Conservation (phyloP, 1,139 yeast species). For the Taphrina wiesneri region DNA sequence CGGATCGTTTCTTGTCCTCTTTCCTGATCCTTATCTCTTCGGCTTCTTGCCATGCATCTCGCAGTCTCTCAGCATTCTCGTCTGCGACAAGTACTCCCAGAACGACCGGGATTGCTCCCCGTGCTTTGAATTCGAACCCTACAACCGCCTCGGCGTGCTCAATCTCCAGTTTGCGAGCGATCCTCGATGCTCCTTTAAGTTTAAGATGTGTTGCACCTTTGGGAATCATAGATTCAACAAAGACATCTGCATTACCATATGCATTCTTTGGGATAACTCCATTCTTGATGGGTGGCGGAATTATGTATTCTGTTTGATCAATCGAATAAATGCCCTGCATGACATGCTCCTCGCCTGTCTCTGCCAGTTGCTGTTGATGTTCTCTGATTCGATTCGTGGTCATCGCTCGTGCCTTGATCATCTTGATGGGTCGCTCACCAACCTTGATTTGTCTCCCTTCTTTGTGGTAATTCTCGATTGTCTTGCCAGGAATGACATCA, state of each 20-base stretch:
- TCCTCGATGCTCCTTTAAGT: conserved; percentile 46
- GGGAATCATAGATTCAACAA: conserved; percentile 78
- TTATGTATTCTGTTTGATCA: conserved; percentile 70
- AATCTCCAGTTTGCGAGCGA: conserved; percentile 67
- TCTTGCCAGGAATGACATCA: conserved; percentile 62
- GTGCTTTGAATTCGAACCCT: conserved; percentile 67
- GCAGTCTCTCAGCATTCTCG: conserved; percentile 68
- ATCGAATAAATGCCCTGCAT: conserved; percentile 62
- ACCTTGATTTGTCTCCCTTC: conserved; percentile 68
- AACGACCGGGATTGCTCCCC: conserved; percentile 60
- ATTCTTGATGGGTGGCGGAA: conserved; percentile 64
- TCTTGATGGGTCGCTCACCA: conserved; percentile 67
- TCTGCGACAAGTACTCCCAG: conserved; percentile 76
- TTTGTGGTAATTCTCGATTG: conserved; percentile 85
- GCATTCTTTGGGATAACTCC: conserved; percentile 74
- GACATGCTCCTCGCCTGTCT: conserved; percentile 55
- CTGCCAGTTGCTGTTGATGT: conserved; percentile 50
- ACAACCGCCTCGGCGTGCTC: conserved; percentile 87
- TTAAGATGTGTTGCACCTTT: conserved; percentile 65
- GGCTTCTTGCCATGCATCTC: conserved; percentile 57
- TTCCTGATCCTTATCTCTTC: conserved; percentile 57
- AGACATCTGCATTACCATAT: conserved; percentile 80
- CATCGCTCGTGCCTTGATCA: conserved; percentile 43
- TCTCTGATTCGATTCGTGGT: conserved; percentile 42
- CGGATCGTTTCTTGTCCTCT: conserved; percentile 52